phyloP scores from a whole-genome alignment of 306 rosid genomes.

The cucumber (Cucumis sativus) region Cucumber_9930_V3 NC_026655.2:2032501-2033000 shows the following conservation, averaged over 20 bases:
- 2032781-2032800: slow-evolving; percentile 15
- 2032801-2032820: slow-evolving; percentile 4
- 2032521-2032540: too few species aligned
- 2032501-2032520: too few species aligned
- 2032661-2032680: slow-evolving; percentile 60
- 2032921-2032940: too few species aligned
- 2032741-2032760: slow-evolving; percentile 42
- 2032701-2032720: slow-evolving; percentile 18
- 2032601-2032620: slow-evolving; percentile 45
- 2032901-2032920: background rate
- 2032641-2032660: slow-evolving; percentile 35
- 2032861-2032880: background rate
- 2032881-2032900: background rate
- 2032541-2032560: too few species aligned
- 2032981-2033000: background rate
- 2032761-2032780: slow-evolving; percentile 8
- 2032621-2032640: slow-evolving; percentile 31
- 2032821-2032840: background rate
- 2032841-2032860: slow-evolving; percentile 3
- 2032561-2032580: background rate
- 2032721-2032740: slow-evolving; percentile 15
- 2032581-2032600: slow-evolving; percentile 14
- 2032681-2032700: slow-evolving; percentile 42
- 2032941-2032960: background rate
- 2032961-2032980: background rate